A percentile compares a stretch with the other conserved stretches of the same genome.
These are phyloP conservation scores for Starmera pachycereana DNA, from an alignment of 805 yeast species.

Conservation along the genomic window DNA sequence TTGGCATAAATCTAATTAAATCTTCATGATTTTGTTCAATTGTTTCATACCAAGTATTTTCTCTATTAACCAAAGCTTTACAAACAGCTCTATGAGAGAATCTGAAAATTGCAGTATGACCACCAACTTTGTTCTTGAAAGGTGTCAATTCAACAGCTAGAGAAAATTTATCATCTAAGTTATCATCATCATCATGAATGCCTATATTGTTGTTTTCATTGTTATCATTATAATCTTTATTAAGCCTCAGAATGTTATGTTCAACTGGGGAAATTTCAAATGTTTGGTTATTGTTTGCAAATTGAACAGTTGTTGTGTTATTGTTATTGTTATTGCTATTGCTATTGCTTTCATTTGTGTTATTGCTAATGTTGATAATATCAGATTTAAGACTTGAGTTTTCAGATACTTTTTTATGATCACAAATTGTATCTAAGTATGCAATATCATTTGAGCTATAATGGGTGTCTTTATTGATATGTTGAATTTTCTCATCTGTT, in stretches of 20 bases:
- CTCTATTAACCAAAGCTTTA: constrained; percentile 84
- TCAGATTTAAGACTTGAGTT: no score
- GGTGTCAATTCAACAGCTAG: constrained; percentile 86
- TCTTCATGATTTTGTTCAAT: constrained; percentile 73
- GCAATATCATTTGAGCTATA: not conserved
- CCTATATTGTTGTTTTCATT: constrained; percentile 1
- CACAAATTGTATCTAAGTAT: not conserved
- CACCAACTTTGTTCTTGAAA: constrained; percentile 91
- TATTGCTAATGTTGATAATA: not conserved
- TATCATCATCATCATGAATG: constrained; percentile 2
- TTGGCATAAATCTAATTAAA: constrained; percentile 79
- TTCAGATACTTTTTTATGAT: not conserved
- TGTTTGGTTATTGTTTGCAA: constrained; percentile 6
- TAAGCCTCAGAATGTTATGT: constrained; percentile 3
- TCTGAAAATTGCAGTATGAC: constrained; percentile 93
- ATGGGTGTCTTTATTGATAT: constrained; percentile 1
- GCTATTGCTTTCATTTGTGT: not conserved
- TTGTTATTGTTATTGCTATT: not conserved
- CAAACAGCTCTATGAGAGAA: constrained; percentile 90
- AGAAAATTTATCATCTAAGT: constrained; percentile 36
- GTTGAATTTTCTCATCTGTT: constrained; percentile 6
- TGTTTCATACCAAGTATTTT: constrained; percentile 84
- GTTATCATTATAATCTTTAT: constrained; percentile 1
- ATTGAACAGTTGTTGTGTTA: constrained; percentile 4
- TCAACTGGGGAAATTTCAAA: constrained; percentile 3